These are phyloP conservation scores for Ceratocystis destructans DNA, from an alignment of 2,329 filamentous ascomycete genomes.

Conservation along the genomic window DNA sequence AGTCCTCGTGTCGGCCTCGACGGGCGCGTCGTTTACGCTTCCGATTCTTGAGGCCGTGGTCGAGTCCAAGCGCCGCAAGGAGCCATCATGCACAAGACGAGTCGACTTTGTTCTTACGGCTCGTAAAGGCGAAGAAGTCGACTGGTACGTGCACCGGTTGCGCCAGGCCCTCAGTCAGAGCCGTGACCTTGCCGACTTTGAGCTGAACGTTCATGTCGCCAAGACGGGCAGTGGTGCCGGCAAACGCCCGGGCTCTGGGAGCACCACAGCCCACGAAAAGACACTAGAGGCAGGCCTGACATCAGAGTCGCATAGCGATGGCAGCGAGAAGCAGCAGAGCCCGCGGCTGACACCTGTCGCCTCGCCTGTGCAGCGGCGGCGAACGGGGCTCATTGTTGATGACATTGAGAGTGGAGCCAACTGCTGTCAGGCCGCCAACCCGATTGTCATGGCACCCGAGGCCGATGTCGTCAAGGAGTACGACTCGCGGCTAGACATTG, in stretches of 20 bases:
- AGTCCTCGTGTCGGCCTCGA: constrained; percentile 47
- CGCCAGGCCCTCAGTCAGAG: constrained; percentile 33
- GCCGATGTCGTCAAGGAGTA: constrained; percentile 32
- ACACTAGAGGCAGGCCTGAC: not conserved
- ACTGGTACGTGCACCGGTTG: constrained; percentile 40
- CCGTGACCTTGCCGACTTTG: constrained; percentile 30
- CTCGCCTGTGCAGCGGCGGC: not conserved
- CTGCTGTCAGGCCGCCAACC: constrained; percentile 13
- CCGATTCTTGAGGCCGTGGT: constrained; percentile 45
- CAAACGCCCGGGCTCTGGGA: not conserved
- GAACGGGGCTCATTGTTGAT: constrained; percentile 1
- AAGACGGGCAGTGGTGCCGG: constrained; percentile 30
- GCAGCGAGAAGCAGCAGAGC: not conserved
- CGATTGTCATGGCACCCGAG: constrained; percentile 1
- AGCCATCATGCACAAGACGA: constrained; percentile 35
- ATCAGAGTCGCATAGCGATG: constrained; percentile 1
- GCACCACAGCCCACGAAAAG: not conserved
- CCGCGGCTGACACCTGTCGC: not conserved
- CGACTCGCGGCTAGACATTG: constrained; percentile 36
- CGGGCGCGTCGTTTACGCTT: constrained; percentile 47
- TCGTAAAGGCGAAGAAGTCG: constrained; percentile 38
- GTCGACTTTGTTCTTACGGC: constrained; percentile 42
- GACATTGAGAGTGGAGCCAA: constrained; percentile 15
- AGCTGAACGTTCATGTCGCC: constrained; percentile 40
- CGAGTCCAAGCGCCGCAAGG: constrained; percentile 24